Conservation (phyloP, 148 eudicot genomes). For the Rhododendron ferrugineum region DNA sequence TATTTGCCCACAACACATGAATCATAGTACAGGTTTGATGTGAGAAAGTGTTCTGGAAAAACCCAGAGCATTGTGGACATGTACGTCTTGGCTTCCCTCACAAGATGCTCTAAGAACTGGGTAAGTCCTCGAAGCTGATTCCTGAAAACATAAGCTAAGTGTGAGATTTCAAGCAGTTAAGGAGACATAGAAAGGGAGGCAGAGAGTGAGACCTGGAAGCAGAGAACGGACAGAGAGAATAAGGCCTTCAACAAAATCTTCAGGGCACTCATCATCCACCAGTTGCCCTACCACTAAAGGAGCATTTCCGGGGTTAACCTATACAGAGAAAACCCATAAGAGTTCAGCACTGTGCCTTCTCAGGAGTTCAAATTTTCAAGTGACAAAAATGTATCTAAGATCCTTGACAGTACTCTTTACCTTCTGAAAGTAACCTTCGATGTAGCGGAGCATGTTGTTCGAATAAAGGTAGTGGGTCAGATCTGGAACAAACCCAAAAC, state of each 20-base stretch:
- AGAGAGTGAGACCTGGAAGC: not conserved
- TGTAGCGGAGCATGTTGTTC: too few relatives aligned
- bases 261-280: too few relatives aligned
- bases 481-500: too few relatives aligned
- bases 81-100: constrained; percentile 98
- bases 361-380: not conserved
- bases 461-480: too few relatives aligned
- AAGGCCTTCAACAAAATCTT: too few relatives aligned
- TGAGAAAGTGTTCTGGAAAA: constrained; percentile 81
- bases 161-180: constrained; percentile 10
- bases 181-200: not conserved
- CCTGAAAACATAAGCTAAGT: constrained; percentile 34
- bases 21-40: constrained; percentile 90
- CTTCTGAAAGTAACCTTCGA: too few relatives aligned
- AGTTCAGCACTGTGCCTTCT: constrained; percentile 7
- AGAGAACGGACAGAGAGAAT: too few relatives aligned
- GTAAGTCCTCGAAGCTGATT: constrained; percentile 88
- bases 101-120: constrained; percentile 92
- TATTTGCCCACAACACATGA: constrained; percentile 97
- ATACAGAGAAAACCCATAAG: constrained; percentile 11
- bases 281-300: too few relatives aligned
- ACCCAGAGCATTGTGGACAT: constrained; percentile 92
- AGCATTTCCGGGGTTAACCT: too few relatives aligned
- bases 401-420: too few relatives aligned
- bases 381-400: not conserved